Evolutionary conservation across 2,329 filamentous ascomycete species (phyloP).

Genomic region (Pseudogymnoascus sp.): DNA sequence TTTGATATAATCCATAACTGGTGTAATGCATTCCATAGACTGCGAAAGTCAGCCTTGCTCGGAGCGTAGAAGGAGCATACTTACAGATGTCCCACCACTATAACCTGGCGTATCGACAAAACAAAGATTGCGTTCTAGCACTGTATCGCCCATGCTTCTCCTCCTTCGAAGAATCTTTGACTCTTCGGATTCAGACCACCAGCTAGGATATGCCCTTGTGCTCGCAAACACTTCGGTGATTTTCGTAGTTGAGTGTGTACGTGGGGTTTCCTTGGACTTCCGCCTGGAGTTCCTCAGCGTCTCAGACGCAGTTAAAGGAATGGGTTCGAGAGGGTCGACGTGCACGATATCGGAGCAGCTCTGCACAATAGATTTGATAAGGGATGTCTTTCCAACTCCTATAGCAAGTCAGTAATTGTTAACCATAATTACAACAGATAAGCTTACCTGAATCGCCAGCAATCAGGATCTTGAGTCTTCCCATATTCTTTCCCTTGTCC

Average conservation of each 20-base stretch:
- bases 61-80: conserved; percentile 21
- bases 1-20: conserved; percentile 64
- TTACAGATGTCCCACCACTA: conserved; percentile 43
- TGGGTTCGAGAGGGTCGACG: conserved; percentile 55
- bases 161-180: conserved; percentile 51
- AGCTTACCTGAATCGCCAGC: conserved; percentile 65
- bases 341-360: conserved; percentile 88
- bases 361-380: conserved; percentile 83
- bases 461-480: conserved; percentile 80
- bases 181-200: conserved; percentile 77
- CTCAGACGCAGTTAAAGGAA: conserved; percentile 29
- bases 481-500: conserved; percentile 71
- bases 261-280: conserved; percentile 17
- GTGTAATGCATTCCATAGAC: conserved; percentile 49
- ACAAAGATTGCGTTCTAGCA: conserved; percentile 85
- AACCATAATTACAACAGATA: conserved; percentile 10
- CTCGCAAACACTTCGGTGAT: conserved; percentile 69
- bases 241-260: conserved; percentile 27
- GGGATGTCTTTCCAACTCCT: conserved; percentile 82
- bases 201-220: conserved; percentile 75
- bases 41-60: conserved; percentile 27
- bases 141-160: conserved; percentile 64
- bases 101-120: conserved; percentile 80
- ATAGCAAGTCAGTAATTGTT: conserved; percentile 9
- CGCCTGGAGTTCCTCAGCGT: conserved; percentile 21